A percentile compares a stretch with the other conserved stretches of the same genome.
phyloP scores from a whole-genome alignment of 306 rosid genomes.

The Quercus parvula region DNA sequence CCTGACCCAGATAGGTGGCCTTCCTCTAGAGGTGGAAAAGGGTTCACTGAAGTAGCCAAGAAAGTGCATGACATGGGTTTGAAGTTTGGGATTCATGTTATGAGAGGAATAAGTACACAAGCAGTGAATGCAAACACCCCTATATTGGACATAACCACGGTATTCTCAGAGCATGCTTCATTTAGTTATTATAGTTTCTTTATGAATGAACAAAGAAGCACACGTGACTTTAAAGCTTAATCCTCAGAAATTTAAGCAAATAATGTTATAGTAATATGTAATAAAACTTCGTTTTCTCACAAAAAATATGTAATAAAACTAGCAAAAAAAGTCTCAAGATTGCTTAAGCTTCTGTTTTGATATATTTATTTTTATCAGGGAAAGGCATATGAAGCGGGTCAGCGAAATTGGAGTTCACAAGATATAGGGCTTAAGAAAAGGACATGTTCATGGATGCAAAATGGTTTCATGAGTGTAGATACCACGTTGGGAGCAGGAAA shows the following conservation, averaged over 20 bases:
- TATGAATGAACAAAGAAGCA: neutral
- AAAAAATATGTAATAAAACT: neutral
- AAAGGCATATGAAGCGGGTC: conserved; percentile 53
- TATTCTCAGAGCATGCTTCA: conserved; percentile 18
- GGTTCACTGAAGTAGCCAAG: conserved; percentile 64
- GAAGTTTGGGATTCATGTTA: conserved; percentile 92
- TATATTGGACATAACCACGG: conserved; percentile 71
- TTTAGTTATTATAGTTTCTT: neutral
- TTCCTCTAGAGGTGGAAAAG: conserved; percentile 74
- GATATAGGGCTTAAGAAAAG: conserved; percentile 73
- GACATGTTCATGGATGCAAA: conserved; percentile 82
- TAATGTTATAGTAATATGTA: neutral
- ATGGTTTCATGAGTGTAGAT: conserved; percentile 95
- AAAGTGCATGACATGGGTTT: conserved; percentile 83
- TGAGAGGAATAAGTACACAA: conserved; percentile 99
- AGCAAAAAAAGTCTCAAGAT: neutral
- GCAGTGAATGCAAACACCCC: conserved; percentile 90
- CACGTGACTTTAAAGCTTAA: neutral
- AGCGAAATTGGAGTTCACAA: conserved; percentile 70
- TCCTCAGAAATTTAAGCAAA: neutral
- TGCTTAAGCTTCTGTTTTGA: conserved; percentile 18
- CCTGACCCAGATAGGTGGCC: conserved; percentile 98
- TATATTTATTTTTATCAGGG: conserved; percentile 46
- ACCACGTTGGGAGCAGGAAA: conserved; percentile 74
- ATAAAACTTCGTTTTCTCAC: neutral